phyloP scores from a whole-genome alignment of 192 early-diverging fungal genomes.

The Backusella westeae region DNA sequence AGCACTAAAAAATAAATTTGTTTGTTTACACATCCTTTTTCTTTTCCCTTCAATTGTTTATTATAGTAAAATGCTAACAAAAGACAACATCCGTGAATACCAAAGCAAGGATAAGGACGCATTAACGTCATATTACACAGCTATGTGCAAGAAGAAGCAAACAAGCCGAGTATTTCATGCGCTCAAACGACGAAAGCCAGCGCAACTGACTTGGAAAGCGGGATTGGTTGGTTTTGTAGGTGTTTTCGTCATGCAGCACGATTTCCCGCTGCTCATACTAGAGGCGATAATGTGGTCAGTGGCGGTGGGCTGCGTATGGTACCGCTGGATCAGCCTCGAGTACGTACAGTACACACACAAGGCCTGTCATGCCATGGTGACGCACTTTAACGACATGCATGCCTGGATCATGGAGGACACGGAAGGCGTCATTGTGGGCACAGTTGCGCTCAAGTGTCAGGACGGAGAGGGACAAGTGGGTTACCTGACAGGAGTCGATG shows the following conservation, averaged over 20 bases:
- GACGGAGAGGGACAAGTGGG: constrained; percentile 17
- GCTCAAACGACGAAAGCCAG: background rate
- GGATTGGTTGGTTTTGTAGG: constrained; percentile 4
- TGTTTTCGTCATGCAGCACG: background rate
- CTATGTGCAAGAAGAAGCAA: background rate
- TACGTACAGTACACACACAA: background rate
- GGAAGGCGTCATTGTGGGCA: background rate
- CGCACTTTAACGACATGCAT: background rate
- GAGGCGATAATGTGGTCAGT: constrained; percentile 7
- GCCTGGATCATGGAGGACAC: constrained; percentile 16
- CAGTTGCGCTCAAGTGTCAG: background rate
- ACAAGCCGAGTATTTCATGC: background rate
- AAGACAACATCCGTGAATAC: constrained; percentile 13
- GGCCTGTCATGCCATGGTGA: background rate
- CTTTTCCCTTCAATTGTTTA: background rate
- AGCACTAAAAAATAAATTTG: background rate
- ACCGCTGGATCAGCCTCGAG: background rate
- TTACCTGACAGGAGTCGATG: constrained; percentile 2
- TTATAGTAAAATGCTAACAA: background rate
- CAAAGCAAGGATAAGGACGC: background rate
- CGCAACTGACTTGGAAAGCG: constrained; percentile 4
- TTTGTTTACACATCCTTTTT: background rate
- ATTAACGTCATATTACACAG: background rate
- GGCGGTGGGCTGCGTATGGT: constrained; percentile 4
- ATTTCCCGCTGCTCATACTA: background rate